phyloP scores from a whole-genome alignment of 164 flowering plant genomes.

The Magnolia sinica region DNA sequence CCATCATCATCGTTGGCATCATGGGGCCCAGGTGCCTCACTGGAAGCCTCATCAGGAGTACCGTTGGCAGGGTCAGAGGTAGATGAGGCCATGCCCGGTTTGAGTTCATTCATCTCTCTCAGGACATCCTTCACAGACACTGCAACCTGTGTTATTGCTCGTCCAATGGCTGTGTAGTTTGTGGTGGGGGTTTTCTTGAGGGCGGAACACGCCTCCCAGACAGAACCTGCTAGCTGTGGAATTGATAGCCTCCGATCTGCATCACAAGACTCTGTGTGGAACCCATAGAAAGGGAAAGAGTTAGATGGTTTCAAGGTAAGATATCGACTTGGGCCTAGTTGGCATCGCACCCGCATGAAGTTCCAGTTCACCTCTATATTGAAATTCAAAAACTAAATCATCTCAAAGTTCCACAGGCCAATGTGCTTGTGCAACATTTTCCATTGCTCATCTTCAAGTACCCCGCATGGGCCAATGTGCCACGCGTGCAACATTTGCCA shows the following conservation, averaged over 20 bases:
- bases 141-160: slow-evolving; percentile 77
- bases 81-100: slow-evolving; percentile 35
- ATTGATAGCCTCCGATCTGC: slow-evolving; percentile 37
- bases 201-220: slow-evolving; percentile 81
- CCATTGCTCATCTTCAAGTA: no score
- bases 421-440: no score
- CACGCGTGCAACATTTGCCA: no score
- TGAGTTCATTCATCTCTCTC: slow-evolving; percentile 87
- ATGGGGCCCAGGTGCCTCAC: slow-evolving; percentile 18
- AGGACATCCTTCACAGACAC: slow-evolving; percentile 87
- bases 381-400: no score
- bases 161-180: slow-evolving; percentile 76
- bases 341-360: no score
- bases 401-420: no score
- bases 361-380: no score
- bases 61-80: slow-evolving; percentile 22
- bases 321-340: neutral
- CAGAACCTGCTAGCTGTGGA: slow-evolving; percentile 63
- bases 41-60: slow-evolving; percentile 19
- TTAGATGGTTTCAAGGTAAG: neutral
- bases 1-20: slow-evolving; percentile 27
- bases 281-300: neutral
- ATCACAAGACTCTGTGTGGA: slow-evolving; percentile 39
- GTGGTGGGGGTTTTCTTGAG: slow-evolving; percentile 76
- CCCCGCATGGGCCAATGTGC: no score